phyloP scores from a whole-genome alignment of 139 green algal species.

The Klebsormidium nitens region DNA sequence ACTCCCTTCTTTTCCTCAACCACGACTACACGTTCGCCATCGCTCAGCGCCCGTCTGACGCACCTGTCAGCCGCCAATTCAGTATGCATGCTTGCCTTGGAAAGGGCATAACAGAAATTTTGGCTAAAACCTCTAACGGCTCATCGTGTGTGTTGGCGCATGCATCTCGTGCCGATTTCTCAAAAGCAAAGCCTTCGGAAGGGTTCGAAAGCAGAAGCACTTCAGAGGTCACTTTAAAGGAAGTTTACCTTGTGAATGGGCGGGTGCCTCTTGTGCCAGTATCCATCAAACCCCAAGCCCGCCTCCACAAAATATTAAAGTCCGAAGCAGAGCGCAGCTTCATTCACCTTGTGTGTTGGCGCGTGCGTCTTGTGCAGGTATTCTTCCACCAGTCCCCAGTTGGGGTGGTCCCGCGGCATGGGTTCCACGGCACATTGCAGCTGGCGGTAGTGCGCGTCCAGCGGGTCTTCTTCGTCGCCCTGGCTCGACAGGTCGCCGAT shows the following conservation, averaged over 20 bases:
- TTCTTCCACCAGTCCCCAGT: slow-evolving; percentile 16
- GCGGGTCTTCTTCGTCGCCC: slow-evolving; percentile 12
- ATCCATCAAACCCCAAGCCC: neutral
- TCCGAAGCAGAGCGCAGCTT: no score
- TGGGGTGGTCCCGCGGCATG: neutral
- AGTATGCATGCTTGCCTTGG: no score
- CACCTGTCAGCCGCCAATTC: no score
- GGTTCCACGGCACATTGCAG: slow-evolving; percentile 14
- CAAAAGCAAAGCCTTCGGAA: neutral
- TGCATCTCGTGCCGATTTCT: neutral
- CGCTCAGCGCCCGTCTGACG: no score
- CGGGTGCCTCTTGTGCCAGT: neutral
- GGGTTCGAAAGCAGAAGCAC: neutral
- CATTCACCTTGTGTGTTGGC: slow-evolving; percentile 30
- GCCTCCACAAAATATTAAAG: neutral
- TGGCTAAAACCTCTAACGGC: no score
- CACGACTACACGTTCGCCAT: no score
- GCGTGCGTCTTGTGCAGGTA: slow-evolving; percentile 25
- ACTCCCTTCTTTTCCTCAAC: no score
- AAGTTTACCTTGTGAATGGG: no score
- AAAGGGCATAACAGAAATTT: no score
- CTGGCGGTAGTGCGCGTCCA: slow-evolving; percentile 26
- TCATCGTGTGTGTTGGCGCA: neutral
- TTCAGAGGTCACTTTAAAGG: neutral
- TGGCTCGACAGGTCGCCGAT: neutral